phyloP scores from a whole-genome alignment of 345 rosid species.

The Clarkia xantiana region DNA sequence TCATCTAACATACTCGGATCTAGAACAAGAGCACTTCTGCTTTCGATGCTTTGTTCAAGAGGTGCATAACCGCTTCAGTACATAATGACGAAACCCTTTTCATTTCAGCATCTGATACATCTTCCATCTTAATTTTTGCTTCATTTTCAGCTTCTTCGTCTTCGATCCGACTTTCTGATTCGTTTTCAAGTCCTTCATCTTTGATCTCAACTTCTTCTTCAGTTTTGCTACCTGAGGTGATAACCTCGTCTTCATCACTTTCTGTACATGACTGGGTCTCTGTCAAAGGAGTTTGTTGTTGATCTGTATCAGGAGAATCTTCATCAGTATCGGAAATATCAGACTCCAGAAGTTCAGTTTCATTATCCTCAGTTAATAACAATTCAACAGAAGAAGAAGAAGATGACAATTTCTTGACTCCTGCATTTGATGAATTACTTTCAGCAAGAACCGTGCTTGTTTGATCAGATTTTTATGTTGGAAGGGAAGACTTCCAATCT shows the following conservation, averaged over 20 bases:
- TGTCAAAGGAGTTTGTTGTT: background rate
- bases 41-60: slow-evolving; percentile 58
- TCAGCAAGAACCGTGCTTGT: slow-evolving; percentile 1
- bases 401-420: background rate
- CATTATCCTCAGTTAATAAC: background rate
- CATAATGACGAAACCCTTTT: slow-evolving; percentile 10
- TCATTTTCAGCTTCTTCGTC: background rate
- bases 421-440: slow-evolving; percentile 3
- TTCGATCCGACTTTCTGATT: background rate
- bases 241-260: background rate
- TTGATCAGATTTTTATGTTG: slow-evolving; percentile 9
- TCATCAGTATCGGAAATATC: slow-evolving; percentile 2
- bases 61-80: slow-evolving; percentile 25
- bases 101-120: slow-evolving; percentile 19
- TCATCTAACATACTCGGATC: slow-evolving; percentile 38
- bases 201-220: slow-evolving; percentile 3
- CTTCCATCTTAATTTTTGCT: slow-evolving; percentile 2
- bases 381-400: background rate
- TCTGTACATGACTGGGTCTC: slow-evolving; percentile 3
- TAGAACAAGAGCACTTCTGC: slow-evolving; percentile 49
- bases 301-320: slow-evolving; percentile 4
- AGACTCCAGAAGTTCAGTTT: slow-evolving; percentile 4
- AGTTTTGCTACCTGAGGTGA: slow-evolving; percentile 4
- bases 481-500: slow-evolving; percentile 48
- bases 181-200: slow-evolving; percentile 1